These are phyloP conservation scores for Neofusicoccum cordaticola DNA, from an alignment of 2,329 filamentous ascomycete species.

Conservation along the genomic window DNA sequence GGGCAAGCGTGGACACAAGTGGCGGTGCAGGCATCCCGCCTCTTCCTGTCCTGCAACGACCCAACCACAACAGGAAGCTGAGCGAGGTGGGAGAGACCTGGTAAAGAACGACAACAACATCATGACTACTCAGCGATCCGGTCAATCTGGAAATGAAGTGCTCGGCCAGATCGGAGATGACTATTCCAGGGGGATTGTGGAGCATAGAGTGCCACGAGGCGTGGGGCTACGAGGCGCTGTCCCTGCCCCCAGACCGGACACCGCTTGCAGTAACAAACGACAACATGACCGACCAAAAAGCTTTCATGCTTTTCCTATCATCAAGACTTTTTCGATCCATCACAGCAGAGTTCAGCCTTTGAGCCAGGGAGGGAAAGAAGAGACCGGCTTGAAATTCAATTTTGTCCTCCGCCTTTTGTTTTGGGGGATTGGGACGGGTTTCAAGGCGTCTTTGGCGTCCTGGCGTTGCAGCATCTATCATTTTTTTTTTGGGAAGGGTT, in stretches of 20 bases:
- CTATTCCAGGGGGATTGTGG: slow-evolving; percentile 14
- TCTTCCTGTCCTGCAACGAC: background rate
- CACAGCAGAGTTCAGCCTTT: slow-evolving; percentile 11
- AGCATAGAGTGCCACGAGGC: slow-evolving; percentile 16
- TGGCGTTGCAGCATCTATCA: slow-evolving; percentile 5
- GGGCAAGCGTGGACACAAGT: slow-evolving; percentile 33
- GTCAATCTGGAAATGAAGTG: slow-evolving; percentile 11
- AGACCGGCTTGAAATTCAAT: slow-evolving; percentile 14
- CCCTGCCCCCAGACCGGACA: slow-evolving; percentile 11
- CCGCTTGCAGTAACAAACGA: slow-evolving; percentile 5
- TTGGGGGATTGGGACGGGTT: background rate
- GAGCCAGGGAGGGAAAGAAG: slow-evolving; percentile 2
- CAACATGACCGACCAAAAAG: slow-evolving; percentile 9
- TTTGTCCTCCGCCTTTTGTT: background rate
- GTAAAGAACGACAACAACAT: slow-evolving; percentile 30
- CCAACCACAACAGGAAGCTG: slow-evolving; percentile 40
- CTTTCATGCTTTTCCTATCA: slow-evolving; percentile 14
- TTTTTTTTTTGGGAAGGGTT: background rate
- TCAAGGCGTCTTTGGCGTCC: slow-evolving; percentile 12
- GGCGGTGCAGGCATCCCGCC: background rate
- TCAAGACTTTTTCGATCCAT: slow-evolving; percentile 13
- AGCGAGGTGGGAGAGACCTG: slow-evolving; percentile 59
- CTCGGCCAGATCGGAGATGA: slow-evolving; percentile 9
- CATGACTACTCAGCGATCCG: slow-evolving; percentile 6
- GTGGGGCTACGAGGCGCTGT: slow-evolving; percentile 15